phyloP scores from a whole-genome alignment of 805 yeast genomes.

The Ogataea degrootiae region DNA sequence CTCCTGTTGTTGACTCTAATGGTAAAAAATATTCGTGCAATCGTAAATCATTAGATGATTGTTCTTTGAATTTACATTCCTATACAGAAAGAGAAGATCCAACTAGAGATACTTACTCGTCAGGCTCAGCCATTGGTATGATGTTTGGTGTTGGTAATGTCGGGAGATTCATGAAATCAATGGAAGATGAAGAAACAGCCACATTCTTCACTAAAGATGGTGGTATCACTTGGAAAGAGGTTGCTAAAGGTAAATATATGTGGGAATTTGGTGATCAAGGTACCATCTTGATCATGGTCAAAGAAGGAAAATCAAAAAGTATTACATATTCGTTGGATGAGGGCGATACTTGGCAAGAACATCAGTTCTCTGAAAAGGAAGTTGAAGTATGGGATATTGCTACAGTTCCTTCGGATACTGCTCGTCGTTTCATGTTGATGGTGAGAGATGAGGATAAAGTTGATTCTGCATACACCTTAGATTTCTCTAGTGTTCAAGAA shows the following conservation, averaged over 20 bases:
- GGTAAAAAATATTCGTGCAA: slow-evolving; percentile 55
- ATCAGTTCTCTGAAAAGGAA: slow-evolving; percentile 52
- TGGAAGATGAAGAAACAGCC: slow-evolving; percentile 41
- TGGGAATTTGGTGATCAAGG: slow-evolving; percentile 99
- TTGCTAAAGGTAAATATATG: slow-evolving; percentile 66
- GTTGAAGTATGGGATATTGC: slow-evolving; percentile 67
- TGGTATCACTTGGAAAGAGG: slow-evolving; percentile 82
- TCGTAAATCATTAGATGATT: slow-evolving; percentile 43
- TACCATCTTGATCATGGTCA: slow-evolving; percentile 70
- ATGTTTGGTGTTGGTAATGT: slow-evolving; percentile 93
- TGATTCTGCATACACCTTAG: slow-evolving; percentile 42
- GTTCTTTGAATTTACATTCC: slow-evolving; percentile 85
- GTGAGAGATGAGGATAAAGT: slow-evolving; percentile 37
- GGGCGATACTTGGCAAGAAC: slow-evolving; percentile 72
- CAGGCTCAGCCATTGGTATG: slow-evolving; percentile 85
- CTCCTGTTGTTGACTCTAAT: slow-evolving; percentile 63
- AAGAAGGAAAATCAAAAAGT: slow-evolving; percentile 51
- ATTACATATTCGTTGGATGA: slow-evolving; percentile 69
- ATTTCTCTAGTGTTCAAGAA: slow-evolving; percentile 47
- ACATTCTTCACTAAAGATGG: slow-evolving; percentile 87
- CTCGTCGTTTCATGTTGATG: slow-evolving; percentile 69
- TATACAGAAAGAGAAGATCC: slow-evolving; percentile 81
- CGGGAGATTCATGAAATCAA: slow-evolving; percentile 49
- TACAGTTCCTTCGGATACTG: slow-evolving; percentile 90
- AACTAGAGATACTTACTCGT: slow-evolving; percentile 73